phyloP scores from a whole-genome alignment of 2,329 filamentous ascomycete species.

The Aspergillus sp. region DNA sequence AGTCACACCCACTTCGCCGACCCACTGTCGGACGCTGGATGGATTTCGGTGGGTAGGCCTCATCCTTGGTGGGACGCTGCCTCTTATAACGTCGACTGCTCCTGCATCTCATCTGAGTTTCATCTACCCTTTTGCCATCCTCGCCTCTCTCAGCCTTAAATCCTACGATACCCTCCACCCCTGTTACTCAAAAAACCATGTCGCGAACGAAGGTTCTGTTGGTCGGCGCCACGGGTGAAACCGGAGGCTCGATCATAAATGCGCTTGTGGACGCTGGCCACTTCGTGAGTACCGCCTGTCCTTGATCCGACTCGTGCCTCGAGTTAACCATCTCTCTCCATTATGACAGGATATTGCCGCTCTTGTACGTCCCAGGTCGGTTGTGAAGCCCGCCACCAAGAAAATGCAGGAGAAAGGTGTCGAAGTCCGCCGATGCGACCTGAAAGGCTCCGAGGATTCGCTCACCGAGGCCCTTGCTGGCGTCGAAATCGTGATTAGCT shows the following conservation, averaged over 20 bases:
- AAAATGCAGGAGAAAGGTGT: conserved; percentile 36
- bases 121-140: conserved; percentile 3
- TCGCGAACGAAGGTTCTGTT: conserved; percentile 28
- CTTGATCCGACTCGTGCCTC: conserved; percentile 12
- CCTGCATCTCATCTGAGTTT: conserved; percentile 14
- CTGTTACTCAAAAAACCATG: conserved; percentile 16
- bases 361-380: conserved; percentile 39
- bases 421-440: conserved; percentile 35
- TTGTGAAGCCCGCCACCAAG: conserved; percentile 37
- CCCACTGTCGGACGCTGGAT: conserved; percentile 22
- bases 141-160: conserved; percentile 4
- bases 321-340: conserved; percentile 5
- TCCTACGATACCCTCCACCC: conserved; percentile 1
- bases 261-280: conserved; percentile 23
- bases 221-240: conserved; percentile 33
- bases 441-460: conserved; percentile 33
- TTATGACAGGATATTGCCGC: conserved; percentile 38
- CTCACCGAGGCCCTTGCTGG: conserved; percentile 35
- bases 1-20: conserved; percentile 26
- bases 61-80: conserved; percentile 18
- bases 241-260: conserved; percentile 30
- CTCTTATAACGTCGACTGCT: conserved; percentile 24
- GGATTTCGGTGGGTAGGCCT: conserved; percentile 24
- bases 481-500: conserved; percentile 39
- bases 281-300: conserved; percentile 9